phyloP scores from a whole-genome alignment of 2,329 filamentous ascomycete genomes.

The Beauveria scarabaeidicola region DNA sequence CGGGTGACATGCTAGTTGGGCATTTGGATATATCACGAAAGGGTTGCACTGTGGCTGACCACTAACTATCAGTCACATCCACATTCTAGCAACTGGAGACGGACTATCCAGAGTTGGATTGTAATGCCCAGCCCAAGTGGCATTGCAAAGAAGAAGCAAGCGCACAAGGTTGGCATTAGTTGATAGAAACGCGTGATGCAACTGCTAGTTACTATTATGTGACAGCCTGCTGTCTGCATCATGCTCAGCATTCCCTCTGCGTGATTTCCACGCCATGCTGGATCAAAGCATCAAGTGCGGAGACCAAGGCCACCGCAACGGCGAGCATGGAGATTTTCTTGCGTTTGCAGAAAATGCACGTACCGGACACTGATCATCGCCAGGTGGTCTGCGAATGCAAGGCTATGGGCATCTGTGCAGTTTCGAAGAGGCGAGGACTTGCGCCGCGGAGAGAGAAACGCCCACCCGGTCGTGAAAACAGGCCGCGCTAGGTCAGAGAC shows the following conservation, averaged over 20 bases:
- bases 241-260: not conserved
- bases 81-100: not conserved
- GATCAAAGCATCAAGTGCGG: not conserved
- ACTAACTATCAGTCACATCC: not conserved
- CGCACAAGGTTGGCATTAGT: not conserved
- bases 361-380: not conserved
- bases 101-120: not conserved
- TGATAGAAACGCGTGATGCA: not conserved
- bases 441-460: not conserved
- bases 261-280: not conserved
- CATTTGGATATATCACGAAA: not conserved
- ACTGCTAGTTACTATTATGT: not conserved
- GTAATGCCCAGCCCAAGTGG: not conserved
- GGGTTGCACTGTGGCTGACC: slow-evolving; percentile 7
- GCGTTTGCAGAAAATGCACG: not conserved
- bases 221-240: not conserved
- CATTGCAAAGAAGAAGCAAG: not conserved
- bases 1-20: not conserved
- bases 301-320: not conserved
- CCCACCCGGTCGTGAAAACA: slow-evolving; percentile 3
- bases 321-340: not conserved
- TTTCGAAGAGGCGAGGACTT: not conserved
- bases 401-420: not conserved
- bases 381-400: not conserved
- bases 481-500: slow-evolving; percentile 7